These are phyloP conservation scores for Musa acuminata DNA, from an alignment of 176 grass and related monocot species.

Conservation along the genomic window DNA sequence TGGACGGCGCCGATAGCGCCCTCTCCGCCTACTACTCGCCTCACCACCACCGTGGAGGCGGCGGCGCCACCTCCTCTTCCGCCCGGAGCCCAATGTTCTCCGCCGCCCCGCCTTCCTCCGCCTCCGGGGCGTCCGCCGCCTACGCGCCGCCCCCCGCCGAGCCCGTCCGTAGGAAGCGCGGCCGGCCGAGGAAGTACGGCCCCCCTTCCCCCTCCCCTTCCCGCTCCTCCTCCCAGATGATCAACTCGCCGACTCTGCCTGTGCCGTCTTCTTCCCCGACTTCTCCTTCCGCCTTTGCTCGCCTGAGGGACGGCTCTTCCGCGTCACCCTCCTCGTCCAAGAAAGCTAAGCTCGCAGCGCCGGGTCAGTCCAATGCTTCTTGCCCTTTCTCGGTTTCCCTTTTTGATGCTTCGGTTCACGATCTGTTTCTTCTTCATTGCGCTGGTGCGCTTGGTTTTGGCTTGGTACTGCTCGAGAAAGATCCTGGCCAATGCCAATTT, in stretches of 20 bases:
- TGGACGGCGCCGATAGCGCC: conserved; percentile 8
- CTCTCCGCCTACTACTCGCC: background rate
- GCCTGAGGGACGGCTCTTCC: background rate
- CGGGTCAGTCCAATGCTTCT: background rate
- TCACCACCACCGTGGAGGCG: background rate
- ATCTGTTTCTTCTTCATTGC: background rate
- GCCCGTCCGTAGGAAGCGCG: conserved; percentile 13
- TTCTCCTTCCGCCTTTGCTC: conserved; percentile 1
- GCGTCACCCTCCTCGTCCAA: background rate
- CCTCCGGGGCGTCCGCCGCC: conserved; percentile 5
- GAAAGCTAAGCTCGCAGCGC: conserved; percentile 5
- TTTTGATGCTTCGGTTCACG: background rate
- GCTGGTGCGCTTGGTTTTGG: background rate
- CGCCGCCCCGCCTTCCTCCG: background rate
- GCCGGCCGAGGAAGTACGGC: conserved; percentile 17
- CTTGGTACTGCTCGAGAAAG: background rate
- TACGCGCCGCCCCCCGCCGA: background rate
- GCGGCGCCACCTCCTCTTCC: conserved; percentile 6
- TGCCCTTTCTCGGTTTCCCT: background rate
- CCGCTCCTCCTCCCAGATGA: background rate
- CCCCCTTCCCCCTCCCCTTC: background rate
- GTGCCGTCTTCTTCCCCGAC: background rate
- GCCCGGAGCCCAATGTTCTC: background rate
- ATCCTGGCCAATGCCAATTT: too few relatives aligned
- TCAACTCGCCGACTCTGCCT: background rate